Base-by-base conservation (phyloP, 192 early-diverging fungal genomes). In the Backusella morwellensis region DNA sequence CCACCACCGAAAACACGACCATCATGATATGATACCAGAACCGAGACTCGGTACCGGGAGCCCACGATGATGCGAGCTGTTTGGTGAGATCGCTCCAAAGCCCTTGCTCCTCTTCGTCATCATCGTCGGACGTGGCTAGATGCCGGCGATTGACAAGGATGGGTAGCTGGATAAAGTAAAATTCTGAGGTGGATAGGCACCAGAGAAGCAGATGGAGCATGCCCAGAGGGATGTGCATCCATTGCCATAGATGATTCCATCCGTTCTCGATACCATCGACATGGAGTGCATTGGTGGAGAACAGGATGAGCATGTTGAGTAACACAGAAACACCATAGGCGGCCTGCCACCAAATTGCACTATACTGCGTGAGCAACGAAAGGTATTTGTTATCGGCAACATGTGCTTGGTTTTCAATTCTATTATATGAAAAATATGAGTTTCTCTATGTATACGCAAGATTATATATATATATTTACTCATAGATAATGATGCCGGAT, bases 81-180 rank as follows among this genome's bases (percentile, higher is more conserved):
- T 54, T 54, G 19, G 21, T 21, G 15, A 54, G 21, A 21, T 8
- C 52, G 21, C 4, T 54, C 52, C 19, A 54, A 8, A 23, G 7
- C 23, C 56, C 54, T n/a, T 52, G 7, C 8, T 11, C 26, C 12
- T 9, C 26, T 12, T 63, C 56, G 0, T 63, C 56, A 29, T 63
- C 52, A n/a, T 19, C 50, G 19, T 21, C 21, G 1, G 36, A 17
- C 11, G 9, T 29, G 23, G 23, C 11, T 8, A 54, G 52, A 32
- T 66, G 70, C 2, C 76, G 76, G 32, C 76, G 76, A 32, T 77
- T 72, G 35, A 66, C 76, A 17, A 77, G 17, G 0, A 72, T 40
- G 12, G 76, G 76, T 1, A 77, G 34, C 23, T 77, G 76, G 34
- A 77, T 77, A 77, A 77, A 77, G 41, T 77, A 77, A 15, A 77